Evolutionary conservation across 768 basidiomycete species (phyloP).

Genomic region (Dendrothele bispora): DNA sequence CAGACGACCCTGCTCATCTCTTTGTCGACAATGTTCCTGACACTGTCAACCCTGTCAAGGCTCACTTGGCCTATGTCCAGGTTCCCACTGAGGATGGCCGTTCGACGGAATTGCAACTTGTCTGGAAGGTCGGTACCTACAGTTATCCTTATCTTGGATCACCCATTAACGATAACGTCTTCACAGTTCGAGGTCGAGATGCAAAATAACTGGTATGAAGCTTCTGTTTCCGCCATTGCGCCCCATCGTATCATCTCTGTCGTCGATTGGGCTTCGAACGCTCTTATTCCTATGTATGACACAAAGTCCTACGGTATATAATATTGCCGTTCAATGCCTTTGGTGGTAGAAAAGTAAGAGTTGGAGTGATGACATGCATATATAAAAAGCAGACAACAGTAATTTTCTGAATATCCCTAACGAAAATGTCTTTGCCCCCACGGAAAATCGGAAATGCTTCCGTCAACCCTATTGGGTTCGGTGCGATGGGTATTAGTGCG

Average conservation of each 20-base stretch:
- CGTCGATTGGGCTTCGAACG: slow-evolving; percentile 93
- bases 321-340: too few species aligned
- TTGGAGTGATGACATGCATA: too few species aligned
- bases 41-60: slow-evolving; percentile 78
- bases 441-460: slow-evolving; percentile 18
- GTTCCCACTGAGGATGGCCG: slow-evolving; percentile 67
- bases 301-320: too few species aligned
- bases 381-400: too few species aligned
- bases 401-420: too few species aligned
- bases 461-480: slow-evolving; percentile 27
- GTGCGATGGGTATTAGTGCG: slow-evolving; percentile 30
- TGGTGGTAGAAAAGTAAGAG: too few species aligned
- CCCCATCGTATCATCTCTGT: slow-evolving; percentile 85
- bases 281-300: slow-evolving; percentile 58
- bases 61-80: slow-evolving; percentile 77
- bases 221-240: slow-evolving; percentile 70
- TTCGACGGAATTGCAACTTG: slow-evolving; percentile 62
- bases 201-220: slow-evolving; percentile 95
- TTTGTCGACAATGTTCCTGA: slow-evolving; percentile 67
- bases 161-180: neutral
- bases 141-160: slow-evolving; percentile 12
- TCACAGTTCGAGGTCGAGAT: slow-evolving; percentile 88
- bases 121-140: slow-evolving; percentile 69
- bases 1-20: slow-evolving; percentile 38
- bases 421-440: slow-evolving; percentile 3